Percentiles rank a stretch among this genome's conserved stretches.
Evolutionary conservation across 306 rosid species (phyloP).

Genomic region (Hippophae tibetana): DNA sequence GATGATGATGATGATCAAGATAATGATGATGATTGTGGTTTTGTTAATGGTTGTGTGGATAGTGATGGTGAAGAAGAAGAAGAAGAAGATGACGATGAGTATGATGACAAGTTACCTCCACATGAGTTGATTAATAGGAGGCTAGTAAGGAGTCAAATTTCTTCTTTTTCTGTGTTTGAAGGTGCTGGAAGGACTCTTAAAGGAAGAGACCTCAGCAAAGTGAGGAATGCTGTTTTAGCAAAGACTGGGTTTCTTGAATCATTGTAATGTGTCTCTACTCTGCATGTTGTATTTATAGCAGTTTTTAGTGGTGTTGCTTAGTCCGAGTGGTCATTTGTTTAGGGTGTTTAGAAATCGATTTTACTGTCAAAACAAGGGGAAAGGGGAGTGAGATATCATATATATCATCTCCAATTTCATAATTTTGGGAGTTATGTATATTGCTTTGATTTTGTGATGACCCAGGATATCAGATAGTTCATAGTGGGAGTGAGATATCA

Average conservation of each 20-base stretch:
- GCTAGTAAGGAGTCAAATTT: slow-evolving; percentile 67
- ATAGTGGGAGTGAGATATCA: too few relatives aligned
- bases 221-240: slow-evolving; percentile 67
- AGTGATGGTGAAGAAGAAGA: not conserved
- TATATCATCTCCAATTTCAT: too few relatives aligned
- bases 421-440: too few relatives aligned
- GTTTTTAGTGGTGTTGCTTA: slow-evolving; percentile 8
- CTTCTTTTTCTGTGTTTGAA: slow-evolving; percentile 88
- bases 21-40: not conserved
- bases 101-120: slow-evolving; percentile 49
- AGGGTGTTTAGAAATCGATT: too few relatives aligned
- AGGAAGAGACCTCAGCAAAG: slow-evolving; percentile 85
- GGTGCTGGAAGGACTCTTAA: slow-evolving; percentile 92
- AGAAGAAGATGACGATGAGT: slow-evolving; percentile 20
- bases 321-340: not conserved
- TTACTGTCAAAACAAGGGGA: too few relatives aligned
- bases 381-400: too few relatives aligned
- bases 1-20: not conserved
- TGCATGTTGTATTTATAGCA: slow-evolving; percentile 12
- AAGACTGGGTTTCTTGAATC: slow-evolving; percentile 86
- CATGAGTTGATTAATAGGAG: slow-evolving; percentile 81
- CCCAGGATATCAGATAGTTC: too few relatives aligned
- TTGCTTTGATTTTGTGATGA: too few relatives aligned
- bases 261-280: not conserved
- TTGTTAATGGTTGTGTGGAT: too few relatives aligned